phyloP scores from a whole-genome alignment of 2,329 filamentous ascomycete species.

The Torrubiellomyces zombiae region DNA sequence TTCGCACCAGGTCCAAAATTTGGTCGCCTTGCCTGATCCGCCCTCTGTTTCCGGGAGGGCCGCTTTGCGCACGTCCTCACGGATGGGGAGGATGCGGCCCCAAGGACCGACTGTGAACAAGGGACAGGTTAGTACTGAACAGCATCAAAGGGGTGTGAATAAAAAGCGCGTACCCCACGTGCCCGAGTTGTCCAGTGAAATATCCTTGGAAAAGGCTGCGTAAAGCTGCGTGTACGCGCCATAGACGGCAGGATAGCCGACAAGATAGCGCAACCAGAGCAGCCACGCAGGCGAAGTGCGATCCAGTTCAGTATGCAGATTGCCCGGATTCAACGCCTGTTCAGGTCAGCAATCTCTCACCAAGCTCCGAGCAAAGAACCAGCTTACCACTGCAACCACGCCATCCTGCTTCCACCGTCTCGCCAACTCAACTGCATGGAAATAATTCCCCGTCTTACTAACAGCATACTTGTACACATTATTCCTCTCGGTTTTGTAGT shows the following conservation, averaged over 20 bases:
- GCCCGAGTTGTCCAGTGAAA: constrained; percentile 21
- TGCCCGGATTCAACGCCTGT: no score
- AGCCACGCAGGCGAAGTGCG: no score
- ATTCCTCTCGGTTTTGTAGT: constrained; percentile 4
- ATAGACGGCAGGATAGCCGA: constrained; percentile 12
- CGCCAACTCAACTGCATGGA: constrained; percentile 14
- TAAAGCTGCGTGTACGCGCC: constrained; percentile 33
- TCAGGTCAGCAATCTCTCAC: no score
- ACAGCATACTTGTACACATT: constrained; percentile 12
- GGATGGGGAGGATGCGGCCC: constrained; percentile 18
- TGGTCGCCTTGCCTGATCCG: constrained; percentile 17
- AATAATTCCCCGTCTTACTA: constrained; percentile 15
- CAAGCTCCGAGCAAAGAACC: no score
- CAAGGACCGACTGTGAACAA: constrained; percentile 11
- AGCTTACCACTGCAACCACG: no score
- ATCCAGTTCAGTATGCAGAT: no score
- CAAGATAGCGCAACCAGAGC: no score
- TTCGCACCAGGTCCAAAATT: constrained; percentile 26
- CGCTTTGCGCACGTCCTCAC: constrained; percentile 15
- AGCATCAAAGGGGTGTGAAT: background rate
- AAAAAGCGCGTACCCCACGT: constrained; percentile 10
- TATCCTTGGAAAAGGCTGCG: constrained; percentile 23
- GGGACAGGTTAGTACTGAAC: constrained; percentile 3
- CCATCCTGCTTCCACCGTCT: constrained; percentile 11
- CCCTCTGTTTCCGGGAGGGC: constrained; percentile 18